phyloP scores from a whole-genome alignment of 495 filamentous ascomycete genomes.

The Penicillium antarcticum region DNA sequence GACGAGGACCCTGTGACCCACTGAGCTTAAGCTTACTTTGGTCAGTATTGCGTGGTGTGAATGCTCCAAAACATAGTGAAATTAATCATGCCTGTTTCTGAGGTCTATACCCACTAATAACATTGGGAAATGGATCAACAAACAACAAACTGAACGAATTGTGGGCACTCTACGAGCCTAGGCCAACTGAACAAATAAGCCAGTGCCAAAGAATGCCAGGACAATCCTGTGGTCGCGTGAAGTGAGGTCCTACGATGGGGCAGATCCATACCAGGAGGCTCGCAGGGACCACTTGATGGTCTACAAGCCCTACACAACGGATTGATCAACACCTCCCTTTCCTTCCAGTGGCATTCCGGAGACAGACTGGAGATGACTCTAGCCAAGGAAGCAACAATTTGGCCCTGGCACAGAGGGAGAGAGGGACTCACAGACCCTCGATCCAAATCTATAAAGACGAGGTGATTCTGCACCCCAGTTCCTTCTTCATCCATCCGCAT shows the following conservation, averaged over 20 bases:
- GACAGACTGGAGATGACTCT: conserved; percentile 14
- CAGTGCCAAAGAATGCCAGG: conserved; percentile 16
- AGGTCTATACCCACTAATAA: no score
- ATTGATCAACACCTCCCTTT: conserved; percentile 18
- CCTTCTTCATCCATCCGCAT: conserved; percentile 32
- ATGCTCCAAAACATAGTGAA: neutral
- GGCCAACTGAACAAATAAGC: neutral
- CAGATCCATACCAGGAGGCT: conserved; percentile 34
- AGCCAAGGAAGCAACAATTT: conserved; percentile 4
- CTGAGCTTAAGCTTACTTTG: conserved; percentile 5
- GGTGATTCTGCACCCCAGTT: conserved; percentile 10
- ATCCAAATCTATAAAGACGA: conserved; percentile 37
- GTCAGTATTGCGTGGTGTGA: neutral
- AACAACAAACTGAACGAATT: neutral
- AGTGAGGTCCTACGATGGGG: conserved; percentile 5
- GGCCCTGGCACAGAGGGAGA: conserved; percentile 6
- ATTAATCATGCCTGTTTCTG: no score
- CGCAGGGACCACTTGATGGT: conserved; percentile 7
- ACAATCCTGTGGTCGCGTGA: conserved; percentile 10
- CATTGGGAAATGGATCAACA: conserved; percentile 1
- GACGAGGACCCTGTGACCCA: conserved; percentile 5
- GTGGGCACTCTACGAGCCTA: neutral
- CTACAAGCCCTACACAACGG: conserved; percentile 13
- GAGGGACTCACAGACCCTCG: conserved; percentile 21
- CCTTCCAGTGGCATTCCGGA: conserved; percentile 36